These are phyloP conservation scores for Annona squamosa DNA, from an alignment of 164 flowering plant species.

Conservation along the genomic window DNA sequence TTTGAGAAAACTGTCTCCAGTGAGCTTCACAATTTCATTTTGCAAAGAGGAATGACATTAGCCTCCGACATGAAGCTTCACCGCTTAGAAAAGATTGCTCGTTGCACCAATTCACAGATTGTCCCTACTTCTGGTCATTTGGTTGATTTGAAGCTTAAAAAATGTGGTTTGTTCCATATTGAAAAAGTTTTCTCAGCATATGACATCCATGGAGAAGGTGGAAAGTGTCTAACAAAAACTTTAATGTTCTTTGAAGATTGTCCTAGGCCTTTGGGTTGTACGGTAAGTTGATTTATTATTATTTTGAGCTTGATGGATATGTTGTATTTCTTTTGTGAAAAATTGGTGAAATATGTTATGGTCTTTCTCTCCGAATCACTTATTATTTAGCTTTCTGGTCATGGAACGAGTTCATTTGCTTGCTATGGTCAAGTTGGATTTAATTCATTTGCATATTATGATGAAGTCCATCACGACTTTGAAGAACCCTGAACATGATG, in stretches of 20 bases:
- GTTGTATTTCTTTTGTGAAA: neutral
- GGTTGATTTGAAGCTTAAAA: conserved; percentile 51
- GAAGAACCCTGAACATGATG: neutral
- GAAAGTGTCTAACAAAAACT: conserved; percentile 60
- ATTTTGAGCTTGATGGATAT: neutral
- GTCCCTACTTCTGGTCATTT: conserved; percentile 42
- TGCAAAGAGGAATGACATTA: conserved; percentile 66
- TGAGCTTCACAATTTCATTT: conserved; percentile 69
- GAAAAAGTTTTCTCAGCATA: conserved; percentile 74
- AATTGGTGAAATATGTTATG: neutral
- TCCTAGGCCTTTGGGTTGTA: conserved; percentile 71
- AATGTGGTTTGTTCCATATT: conserved; percentile 64
- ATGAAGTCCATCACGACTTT: neutral
- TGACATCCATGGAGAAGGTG: conserved; percentile 48
- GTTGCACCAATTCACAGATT: conserved; percentile 75
- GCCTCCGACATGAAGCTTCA: conserved; percentile 92
- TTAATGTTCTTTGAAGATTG: conserved; percentile 94
- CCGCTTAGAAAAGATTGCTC: conserved; percentile 79
- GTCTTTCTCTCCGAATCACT: neutral
- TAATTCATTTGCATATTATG: neutral
- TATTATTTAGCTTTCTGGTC: no score
- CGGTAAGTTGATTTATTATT: conserved; percentile 49
- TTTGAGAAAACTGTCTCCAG: conserved; percentile 89
- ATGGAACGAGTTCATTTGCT: no score
- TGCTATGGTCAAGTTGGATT: no score